Percentiles rank a stretch among this genome's conserved stretches.
These are phyloP conservation scores for Cystofilobasidium bisporidii DNA, from an alignment of 768 basidiomycete genomes.

Conservation along the genomic window DNA sequence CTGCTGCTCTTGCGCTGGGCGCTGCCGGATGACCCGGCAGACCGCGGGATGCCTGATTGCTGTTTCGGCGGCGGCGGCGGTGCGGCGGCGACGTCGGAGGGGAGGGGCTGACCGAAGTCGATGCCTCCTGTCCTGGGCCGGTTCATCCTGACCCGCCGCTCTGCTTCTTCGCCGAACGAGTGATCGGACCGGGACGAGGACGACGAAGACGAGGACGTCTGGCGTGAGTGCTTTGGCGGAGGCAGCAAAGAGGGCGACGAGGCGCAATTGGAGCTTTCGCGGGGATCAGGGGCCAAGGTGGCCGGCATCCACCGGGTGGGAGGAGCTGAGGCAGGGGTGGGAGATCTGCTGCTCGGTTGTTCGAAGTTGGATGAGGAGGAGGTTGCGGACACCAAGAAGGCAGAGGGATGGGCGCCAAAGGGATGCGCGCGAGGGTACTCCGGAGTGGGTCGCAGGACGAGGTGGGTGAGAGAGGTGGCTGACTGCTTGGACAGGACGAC, in stretches of 20 bases:
- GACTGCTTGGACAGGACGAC: no score
- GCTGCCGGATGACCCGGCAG: background rate
- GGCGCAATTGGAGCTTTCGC: background rate
- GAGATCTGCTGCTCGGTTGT: no score
- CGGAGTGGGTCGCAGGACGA: no score
- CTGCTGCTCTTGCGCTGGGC: background rate
- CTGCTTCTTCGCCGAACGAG: background rate
- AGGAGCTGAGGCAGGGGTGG: background rate
- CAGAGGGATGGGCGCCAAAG: no score
- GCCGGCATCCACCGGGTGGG: background rate
- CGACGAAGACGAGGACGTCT: background rate
- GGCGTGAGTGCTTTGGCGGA: background rate
- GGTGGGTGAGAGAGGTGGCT: no score
- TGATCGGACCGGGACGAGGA: background rate
- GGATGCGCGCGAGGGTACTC: no score
- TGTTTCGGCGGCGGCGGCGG: background rate
- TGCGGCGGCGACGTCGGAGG: conserved; percentile 1
- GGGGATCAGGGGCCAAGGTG: background rate
- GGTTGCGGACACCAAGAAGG: no score
- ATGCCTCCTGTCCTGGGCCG: conserved; percentile 12
- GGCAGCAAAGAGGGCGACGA: background rate
- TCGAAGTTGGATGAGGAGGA: no score
- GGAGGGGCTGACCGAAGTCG: conserved; percentile 16
- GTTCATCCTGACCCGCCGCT: background rate
- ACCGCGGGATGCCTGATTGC: background rate